These are phyloP conservation scores for Lyophyllum shimeji DNA, from an alignment of 768 basidiomycete species.

Conservation along the genomic window DNA sequence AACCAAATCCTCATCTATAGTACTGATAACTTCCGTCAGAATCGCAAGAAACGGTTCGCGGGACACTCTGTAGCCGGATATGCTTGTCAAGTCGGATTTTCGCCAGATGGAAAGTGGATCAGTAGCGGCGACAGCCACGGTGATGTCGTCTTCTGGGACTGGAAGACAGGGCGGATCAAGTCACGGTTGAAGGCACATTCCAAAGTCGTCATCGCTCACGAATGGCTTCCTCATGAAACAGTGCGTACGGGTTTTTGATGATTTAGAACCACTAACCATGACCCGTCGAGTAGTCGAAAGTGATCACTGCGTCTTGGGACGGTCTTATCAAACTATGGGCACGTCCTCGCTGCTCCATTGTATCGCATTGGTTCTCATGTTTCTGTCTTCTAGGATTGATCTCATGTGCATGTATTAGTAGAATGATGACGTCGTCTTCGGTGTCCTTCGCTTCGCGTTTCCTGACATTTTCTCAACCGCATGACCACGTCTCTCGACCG, in stretches of 20 bases:
- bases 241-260: constrained; percentile 59
- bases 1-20: constrained; percentile 98
- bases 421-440: constrained; percentile 4
- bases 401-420: constrained; percentile 10
- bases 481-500: not conserved
- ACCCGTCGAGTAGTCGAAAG: constrained; percentile 70
- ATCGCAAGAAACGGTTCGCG: constrained; percentile 97
- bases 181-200: constrained; percentile 85
- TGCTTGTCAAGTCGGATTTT: constrained; percentile 96
- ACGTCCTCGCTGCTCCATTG: constrained; percentile 27
- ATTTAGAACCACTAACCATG: constrained; percentile 27
- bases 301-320: constrained; percentile 97
- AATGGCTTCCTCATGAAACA: constrained; percentile 97
- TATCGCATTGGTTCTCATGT: constrained; percentile 12
- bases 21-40: constrained; percentile 97
- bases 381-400: constrained; percentile 36
- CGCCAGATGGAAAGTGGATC: constrained; percentile 98
- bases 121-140: constrained; percentile 95
- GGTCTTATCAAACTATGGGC: constrained; percentile 98
- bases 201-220: constrained; percentile 97
- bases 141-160: constrained; percentile 98
- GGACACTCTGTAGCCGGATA: constrained; percentile 97
- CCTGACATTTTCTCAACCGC: not conserved
- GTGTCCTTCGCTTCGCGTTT: not conserved
- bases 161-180: constrained; percentile 97